Evolutionary conservation across 2,329 filamentous ascomycete species (phyloP).

Genomic region (Fusarium sp.): DNA sequence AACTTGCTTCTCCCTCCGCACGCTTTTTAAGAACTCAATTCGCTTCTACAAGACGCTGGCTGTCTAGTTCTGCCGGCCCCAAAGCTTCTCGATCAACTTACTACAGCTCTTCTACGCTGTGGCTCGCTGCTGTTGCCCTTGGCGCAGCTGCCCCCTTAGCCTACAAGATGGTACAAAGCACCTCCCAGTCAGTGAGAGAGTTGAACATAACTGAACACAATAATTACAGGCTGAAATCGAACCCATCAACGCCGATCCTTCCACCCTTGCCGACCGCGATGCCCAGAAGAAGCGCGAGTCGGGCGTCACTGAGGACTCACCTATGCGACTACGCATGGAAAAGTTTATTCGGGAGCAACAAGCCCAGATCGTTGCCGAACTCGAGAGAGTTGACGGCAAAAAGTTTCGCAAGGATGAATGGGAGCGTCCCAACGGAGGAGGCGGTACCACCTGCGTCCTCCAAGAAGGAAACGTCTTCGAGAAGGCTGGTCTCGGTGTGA

Average conservation of each 20-base stretch:
- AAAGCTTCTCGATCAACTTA: slow-evolving; percentile 35
- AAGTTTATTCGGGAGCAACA: slow-evolving; percentile 95
- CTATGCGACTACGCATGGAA: slow-evolving; percentile 98
- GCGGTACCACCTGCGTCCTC: slow-evolving; percentile 92
- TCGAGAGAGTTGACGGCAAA: slow-evolving; percentile 85
- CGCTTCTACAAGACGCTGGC: slow-evolving; percentile 40
- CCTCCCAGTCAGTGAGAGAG: background rate
- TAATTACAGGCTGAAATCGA: slow-evolving; percentile 55
- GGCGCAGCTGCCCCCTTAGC: slow-evolving; percentile 64
- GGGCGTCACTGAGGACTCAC: slow-evolving; percentile 76
- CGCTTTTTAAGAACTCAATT: slow-evolving; percentile 45
- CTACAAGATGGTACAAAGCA: slow-evolving; percentile 66
- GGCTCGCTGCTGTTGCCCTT: slow-evolving; percentile 56
- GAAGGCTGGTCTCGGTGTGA: slow-evolving; percentile 95
- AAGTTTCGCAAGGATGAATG: slow-evolving; percentile 88
- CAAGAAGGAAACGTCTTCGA: slow-evolving; percentile 98
- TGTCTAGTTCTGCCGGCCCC: slow-evolving; percentile 41
- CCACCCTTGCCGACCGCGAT: slow-evolving; percentile 87
- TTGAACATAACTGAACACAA: slow-evolving; percentile 33
- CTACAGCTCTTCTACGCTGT: slow-evolving; percentile 39
- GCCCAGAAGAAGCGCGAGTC: slow-evolving; percentile 79
- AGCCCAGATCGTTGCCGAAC: slow-evolving; percentile 82
- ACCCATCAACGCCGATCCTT: slow-evolving; percentile 64
- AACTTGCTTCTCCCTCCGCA: slow-evolving; percentile 43
- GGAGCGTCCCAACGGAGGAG: slow-evolving; percentile 87